Conservation (phyloP, 495 filamentous ascomycete species). For the Trichoderma asperelloides region DNA sequence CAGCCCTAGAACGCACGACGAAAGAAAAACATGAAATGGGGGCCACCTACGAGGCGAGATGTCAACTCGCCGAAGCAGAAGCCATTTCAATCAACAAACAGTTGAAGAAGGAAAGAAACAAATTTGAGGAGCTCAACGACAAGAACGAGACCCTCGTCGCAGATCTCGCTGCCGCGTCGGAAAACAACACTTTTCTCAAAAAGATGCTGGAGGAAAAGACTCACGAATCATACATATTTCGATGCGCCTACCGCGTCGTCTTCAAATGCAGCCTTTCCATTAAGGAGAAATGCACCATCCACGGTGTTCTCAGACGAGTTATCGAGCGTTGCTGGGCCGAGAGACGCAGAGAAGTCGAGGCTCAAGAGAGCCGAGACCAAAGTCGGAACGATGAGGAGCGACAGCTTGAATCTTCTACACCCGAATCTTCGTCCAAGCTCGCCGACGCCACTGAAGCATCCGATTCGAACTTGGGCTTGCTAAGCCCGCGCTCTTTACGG, state of each 20-base stretch:
- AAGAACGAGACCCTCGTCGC: neutral
- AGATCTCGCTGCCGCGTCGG: neutral
- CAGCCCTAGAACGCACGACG: neutral
- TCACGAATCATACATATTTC: neutral
- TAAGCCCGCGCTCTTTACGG: too few relatives aligned
- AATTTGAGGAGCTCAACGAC: neutral
- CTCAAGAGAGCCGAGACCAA: neutral
- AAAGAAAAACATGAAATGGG: neutral
- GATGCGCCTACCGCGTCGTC: neutral
- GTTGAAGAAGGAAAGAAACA: neutral
- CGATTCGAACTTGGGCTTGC: neutral
- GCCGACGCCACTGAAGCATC: neutral
- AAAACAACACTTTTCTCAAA: neutral
- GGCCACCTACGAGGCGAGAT: neutral
- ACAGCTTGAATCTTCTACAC: neutral
- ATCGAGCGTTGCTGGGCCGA: neutral
- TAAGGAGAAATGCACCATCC: neutral
- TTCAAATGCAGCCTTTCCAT: neutral
- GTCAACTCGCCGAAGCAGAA: neutral
- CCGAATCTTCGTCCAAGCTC: neutral
- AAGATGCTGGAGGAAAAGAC: neutral
- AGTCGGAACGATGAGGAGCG: neutral
- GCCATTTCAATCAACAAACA: neutral
- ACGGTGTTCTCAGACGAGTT: neutral
- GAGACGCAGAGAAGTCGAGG: neutral